Evolutionary conservation across 192 early-diverging fungal species (phyloP).

Genomic region (Gonapodya sp.): DNA sequence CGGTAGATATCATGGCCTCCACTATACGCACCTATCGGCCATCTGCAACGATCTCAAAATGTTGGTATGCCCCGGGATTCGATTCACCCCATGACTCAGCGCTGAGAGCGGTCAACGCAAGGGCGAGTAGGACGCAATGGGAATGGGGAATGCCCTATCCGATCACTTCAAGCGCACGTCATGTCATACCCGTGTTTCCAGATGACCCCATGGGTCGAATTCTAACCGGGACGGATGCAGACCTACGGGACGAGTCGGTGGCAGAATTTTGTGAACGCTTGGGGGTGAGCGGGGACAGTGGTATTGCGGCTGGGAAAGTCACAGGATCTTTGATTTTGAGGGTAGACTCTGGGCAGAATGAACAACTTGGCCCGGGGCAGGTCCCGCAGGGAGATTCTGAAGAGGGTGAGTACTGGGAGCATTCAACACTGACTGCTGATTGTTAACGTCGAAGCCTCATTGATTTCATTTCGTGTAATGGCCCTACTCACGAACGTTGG

Average conservation of each 20-base stretch:
- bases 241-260: neutral
- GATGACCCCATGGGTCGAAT: neutral
- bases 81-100: neutral
- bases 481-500: neutral
- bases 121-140: neutral
- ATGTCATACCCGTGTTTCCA: neutral
- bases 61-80: neutral
- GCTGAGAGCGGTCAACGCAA: neutral
- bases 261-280: neutral
- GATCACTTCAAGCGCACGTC: neutral
- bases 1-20: neutral
- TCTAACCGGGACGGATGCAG: neutral
- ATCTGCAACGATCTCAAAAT: neutral
- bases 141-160: neutral
- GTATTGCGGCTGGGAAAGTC: neutral
- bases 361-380: neutral
- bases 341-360: neutral
- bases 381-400: neutral
- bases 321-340: neutral
- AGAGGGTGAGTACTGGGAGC: neutral
- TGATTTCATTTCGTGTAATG: neutral
- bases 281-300: neutral
- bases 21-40: neutral
- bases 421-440: neutral
- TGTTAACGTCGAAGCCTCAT: neutral